Percentiles rank a stretch among this genome's conserved stretches.
Conservation (phyloP, 1,284 basidiomycete genomes). For the Cryptococcus sp. region DNA sequence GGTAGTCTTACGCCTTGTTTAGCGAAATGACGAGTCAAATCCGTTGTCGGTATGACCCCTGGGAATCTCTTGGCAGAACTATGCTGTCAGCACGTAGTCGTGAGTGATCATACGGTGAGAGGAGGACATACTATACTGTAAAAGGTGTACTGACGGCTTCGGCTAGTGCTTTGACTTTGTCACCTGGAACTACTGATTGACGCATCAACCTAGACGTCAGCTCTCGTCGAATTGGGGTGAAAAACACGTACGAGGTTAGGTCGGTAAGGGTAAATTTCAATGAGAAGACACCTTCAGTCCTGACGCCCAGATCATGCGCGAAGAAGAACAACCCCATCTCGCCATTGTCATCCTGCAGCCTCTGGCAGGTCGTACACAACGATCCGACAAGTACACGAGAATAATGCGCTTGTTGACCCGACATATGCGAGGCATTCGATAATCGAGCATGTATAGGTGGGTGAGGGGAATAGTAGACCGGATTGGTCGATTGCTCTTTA, state of each 20-base stretch:
- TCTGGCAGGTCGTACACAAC: slow-evolving; percentile 74
- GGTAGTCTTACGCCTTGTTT: slow-evolving; percentile 87
- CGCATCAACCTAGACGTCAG: slow-evolving; percentile 57
- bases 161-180: slow-evolving; percentile 60
- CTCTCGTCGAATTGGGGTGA: slow-evolving; percentile 11
- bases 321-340: slow-evolving; percentile 81
- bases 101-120: not conserved
- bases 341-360: slow-evolving; percentile 73
- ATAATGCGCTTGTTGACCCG: slow-evolving; percentile 53
- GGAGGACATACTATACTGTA: slow-evolving; percentile 59
- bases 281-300: slow-evolving; percentile 65
- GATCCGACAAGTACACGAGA: slow-evolving; percentile 84
- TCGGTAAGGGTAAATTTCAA: slow-evolving; percentile 42
- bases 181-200: slow-evolving; percentile 61
- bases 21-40: slow-evolving; percentile 82
- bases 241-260: slow-evolving; percentile 24
- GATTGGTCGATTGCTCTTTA: not conserved
- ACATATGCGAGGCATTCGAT: not conserved
- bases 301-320: slow-evolving; percentile 78
- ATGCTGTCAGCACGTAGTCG: not conserved
- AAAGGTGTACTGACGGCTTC: slow-evolving; percentile 82
- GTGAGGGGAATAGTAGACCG: not conserved
- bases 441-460: not conserved
- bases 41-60: slow-evolving; percentile 86
- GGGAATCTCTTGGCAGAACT: slow-evolving; percentile 85